Evolutionary conservation across 164 flowering plant genomes (phyloP).

Genomic region (Stephania japonica): DNA sequence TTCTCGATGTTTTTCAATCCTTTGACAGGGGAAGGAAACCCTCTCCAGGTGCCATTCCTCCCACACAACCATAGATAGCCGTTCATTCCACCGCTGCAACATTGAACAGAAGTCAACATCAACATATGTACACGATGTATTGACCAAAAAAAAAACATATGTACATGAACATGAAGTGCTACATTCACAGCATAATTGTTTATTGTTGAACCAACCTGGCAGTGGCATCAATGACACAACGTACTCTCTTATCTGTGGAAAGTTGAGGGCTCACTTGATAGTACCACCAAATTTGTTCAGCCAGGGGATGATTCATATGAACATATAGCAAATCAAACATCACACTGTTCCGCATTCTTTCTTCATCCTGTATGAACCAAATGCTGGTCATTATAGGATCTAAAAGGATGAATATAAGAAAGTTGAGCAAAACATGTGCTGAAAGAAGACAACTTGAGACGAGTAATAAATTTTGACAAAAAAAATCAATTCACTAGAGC

Average conservation of each 20-base stretch:
- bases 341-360: constrained; percentile 61
- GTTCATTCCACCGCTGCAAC: constrained; percentile 87
- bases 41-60: constrained; percentile 48
- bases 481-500: background rate
- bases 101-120: constrained; percentile 5
- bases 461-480: background rate
- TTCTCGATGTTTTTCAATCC: constrained; percentile 44
- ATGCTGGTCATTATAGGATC: constrained; percentile 6
- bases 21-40: constrained; percentile 53
- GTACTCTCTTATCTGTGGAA: constrained; percentile 27
- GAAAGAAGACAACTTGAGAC: background rate
- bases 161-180: background rate
- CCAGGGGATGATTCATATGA: constrained; percentile 48
- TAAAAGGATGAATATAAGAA: constrained; percentile 3
- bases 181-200: background rate
- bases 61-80: constrained; percentile 66
- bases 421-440: background rate
- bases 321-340: constrained; percentile 83
- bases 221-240: constrained; percentile 40
- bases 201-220: constrained; percentile 43
- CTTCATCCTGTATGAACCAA: constrained; percentile 60
- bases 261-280: constrained; percentile 25
- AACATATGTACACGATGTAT: background rate
- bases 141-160: background rate
- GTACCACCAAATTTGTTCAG: constrained; percentile 36